Conservation (phyloP, 225 moss, liverwort and hornwort genomes). For the Rhytidiadelphus loreus region DNA sequence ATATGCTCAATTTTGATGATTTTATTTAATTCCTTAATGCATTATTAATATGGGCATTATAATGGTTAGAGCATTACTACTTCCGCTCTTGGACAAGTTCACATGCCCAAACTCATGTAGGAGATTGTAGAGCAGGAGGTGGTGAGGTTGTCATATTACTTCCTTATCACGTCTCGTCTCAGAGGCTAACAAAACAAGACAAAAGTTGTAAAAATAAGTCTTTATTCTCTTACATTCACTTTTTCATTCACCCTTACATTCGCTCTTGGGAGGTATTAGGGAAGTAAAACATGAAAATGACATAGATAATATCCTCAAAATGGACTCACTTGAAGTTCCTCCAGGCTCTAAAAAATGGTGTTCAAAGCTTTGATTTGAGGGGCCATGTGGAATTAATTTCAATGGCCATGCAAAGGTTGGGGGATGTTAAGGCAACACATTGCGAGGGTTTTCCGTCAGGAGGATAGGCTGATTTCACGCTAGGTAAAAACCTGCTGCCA, state of each 20-base stretch:
- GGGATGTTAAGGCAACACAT: too few species aligned
- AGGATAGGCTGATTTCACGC: too few species aligned
- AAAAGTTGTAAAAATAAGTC: neutral
- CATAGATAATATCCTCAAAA: neutral
- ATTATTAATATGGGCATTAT: neutral
- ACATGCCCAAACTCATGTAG: neutral
- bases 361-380: neutral
- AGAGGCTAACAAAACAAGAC: neutral
- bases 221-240: neutral
- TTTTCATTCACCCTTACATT: neutral
- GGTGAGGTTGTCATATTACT: neutral
- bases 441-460: too few species aligned
- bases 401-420: accelerated
- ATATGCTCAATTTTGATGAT: too few species aligned
- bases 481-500: too few species aligned
- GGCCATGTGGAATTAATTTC: neutral
- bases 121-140: accelerated
- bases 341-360: neutral
- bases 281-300: neutral
- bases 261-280: accelerated
- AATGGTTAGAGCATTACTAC: neutral
- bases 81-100: accelerated
- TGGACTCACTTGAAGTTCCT: neutral
- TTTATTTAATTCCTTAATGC: too few species aligned
- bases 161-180: accelerated